Base-by-base conservation (phyloP, 148 eudicot species). In the Vaccinium myrtillus region DNA sequence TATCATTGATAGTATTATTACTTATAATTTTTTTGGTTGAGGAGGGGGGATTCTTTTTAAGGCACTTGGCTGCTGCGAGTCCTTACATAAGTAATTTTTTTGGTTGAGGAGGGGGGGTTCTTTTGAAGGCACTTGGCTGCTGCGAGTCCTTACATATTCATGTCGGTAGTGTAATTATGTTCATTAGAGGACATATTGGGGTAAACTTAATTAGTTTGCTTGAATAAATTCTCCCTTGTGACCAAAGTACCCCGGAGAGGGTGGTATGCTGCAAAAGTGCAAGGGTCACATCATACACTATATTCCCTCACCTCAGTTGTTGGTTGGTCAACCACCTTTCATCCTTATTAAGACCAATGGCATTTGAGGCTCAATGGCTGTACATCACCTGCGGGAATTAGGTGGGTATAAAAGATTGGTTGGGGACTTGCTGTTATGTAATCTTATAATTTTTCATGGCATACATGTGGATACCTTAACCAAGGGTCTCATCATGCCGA, bases 131-230 rank as follows among this genome's bases (percentile, higher is more conserved):
- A 63, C 16, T 39, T 43, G 5, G 9, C 14, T 8, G 56, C 55
- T 1, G 30, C 12, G 27, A 39, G 32, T 43, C 48, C 61, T 30
- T 21, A 5, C 30, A 7, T 21, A 3, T 43, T 2, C 36, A 6
- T 80, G 70, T 61, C 0, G 49, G 63, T 76, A 59, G 1, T 54
- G 48, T 25, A 73, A 19, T 55, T 39, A 16, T 39, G 23, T 75
- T 39, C 36, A 21, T 36, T 71, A 61, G 6, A 49, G 55, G 80
- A 39, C 79, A 58, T 54, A 49, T 54, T 53, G 43, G 4, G 36
- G 16, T 83, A 75, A 16, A 39, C 43, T 27, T n/a, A 75, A 39
- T 82, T 27, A 36, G 80, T 56, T 56, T 58, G 56, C 55, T 77
- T 1, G 15, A 48, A 51, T 49, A 11, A 50, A 77, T 77, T 61